Evolutionary conservation across 305 asterid species (phyloP), one percentile per base, ranked within the genome.

Genomic region (Fraxinus xanthoxyloides): DNA sequence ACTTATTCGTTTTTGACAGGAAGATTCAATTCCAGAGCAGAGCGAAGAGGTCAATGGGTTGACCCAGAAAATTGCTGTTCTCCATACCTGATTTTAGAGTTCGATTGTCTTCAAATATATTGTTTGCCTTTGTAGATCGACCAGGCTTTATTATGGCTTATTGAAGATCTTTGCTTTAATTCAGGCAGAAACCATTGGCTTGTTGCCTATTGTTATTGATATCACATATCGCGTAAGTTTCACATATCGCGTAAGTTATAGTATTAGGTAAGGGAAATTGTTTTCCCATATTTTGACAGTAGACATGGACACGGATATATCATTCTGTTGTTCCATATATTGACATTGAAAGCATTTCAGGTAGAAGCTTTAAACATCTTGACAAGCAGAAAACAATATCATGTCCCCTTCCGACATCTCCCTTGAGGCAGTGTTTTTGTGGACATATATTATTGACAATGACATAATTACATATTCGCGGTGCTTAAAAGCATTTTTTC

Each of bases 1-100:
- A 3, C 19, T 24, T 79, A 19, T 38, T 59, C 70, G 46, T 86
- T 65, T 30, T 83, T 38, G 61, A 81, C 93, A 94, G 97, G 93
- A 86, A 75, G 97, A 90, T 3, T 63, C 93, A 12, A 90, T 92
- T 21, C 87, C 81, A 17, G 98, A 95, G 89, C 89, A 87, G 38
- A 86, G 21, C 17, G 97, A 94, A 82, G 96, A 92, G 61, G 84
- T 89, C 12, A 94, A 94, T 78, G 97, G 82, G 74, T 82, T 94
- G 88, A 40, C 95, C 6, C 90, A 92, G 79, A 90, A 94, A 85
- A 83, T 91, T 76, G 93, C 90, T 56, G 90, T 87, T 65, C 95
- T 93, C 73, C 92, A 67, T 70, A 78, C 91, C 80, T 95, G 90
- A 95, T 83, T 26, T 74, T 26, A 46, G 43, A 65, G 19, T 61